Evolutionary conservation across 495 filamentous ascomycete genomes (phyloP).

Genomic region (Trypethelium eluteriae): DNA sequence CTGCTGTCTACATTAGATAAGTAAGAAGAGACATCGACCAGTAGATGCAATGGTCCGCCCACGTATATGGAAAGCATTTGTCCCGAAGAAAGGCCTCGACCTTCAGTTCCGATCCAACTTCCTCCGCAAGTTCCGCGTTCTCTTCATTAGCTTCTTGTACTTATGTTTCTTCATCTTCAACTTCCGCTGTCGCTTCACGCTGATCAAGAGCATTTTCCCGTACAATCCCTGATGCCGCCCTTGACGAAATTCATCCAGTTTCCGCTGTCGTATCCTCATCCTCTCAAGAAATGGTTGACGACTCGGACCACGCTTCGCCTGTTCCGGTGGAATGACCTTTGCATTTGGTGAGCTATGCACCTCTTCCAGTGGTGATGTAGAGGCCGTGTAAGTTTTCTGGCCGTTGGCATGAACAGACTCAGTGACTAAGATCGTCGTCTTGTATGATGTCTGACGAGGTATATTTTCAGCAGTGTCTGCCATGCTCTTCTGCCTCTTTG

Average conservation of each 20-base stretch:
- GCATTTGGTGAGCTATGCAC: slow-evolving; percentile 18
- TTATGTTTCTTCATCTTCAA: slow-evolving; percentile 99
- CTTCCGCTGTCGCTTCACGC: slow-evolving; percentile 78
- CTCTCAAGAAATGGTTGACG: slow-evolving; percentile 35
- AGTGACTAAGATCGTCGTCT: slow-evolving; percentile 72
- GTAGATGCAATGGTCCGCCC: background rate
- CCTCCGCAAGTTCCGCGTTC: slow-evolving; percentile 80
- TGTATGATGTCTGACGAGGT: slow-evolving; percentile 55
- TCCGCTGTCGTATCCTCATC: slow-evolving; percentile 29
- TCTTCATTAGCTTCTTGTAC: slow-evolving; percentile 96
- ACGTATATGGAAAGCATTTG: background rate
- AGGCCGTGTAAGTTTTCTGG: slow-evolving; percentile 48
- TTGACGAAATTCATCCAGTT: slow-evolving; percentile 9
- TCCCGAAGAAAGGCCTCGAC: background rate
- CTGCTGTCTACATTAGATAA: slow-evolving; percentile 1
- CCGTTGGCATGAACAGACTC: slow-evolving; percentile 66
- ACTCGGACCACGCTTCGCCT: background rate
- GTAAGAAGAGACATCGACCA: background rate
- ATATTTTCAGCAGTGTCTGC: slow-evolving; percentile 26
- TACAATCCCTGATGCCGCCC: slow-evolving; percentile 10
- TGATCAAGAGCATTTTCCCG: slow-evolving; percentile 46
- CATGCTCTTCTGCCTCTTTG: slow-evolving; percentile 27
- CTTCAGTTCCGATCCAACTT: slow-evolving; percentile 59
- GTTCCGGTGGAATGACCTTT: background rate
- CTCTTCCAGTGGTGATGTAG: slow-evolving; percentile 32